Evolutionary conservation across 768 basidiomycete species (phyloP).

Genomic region (Kwoniella mangroviensis): DNA sequence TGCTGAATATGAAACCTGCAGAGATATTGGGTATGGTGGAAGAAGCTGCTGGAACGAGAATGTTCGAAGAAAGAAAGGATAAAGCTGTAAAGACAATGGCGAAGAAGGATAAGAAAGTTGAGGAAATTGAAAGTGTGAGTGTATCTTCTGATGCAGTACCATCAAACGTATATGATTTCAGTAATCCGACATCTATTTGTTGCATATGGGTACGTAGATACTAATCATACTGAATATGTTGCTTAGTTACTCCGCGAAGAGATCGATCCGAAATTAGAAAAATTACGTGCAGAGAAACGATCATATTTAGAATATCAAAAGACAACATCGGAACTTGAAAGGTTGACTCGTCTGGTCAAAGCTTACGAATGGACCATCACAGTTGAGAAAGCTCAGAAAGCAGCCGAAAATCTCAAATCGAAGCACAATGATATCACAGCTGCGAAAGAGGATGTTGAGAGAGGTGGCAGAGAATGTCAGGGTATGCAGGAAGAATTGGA

Average conservation of each 20-base stretch:
- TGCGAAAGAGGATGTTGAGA: constrained; percentile 49
- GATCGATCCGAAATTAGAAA: constrained; percentile 91
- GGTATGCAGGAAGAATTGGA: constrained; percentile 68
- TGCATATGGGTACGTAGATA: no score
- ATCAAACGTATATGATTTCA: no score
- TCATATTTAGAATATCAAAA: constrained; percentile 90
- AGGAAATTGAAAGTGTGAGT: constrained; percentile 73
- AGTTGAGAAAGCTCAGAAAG: constrained; percentile 55
- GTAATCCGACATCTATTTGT: no score
- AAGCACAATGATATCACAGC: constrained; percentile 46
- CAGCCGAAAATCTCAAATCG: constrained; percentile 37
- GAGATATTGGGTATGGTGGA: constrained; percentile 99
- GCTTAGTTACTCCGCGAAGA: constrained; percentile 75
- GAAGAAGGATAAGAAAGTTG: constrained; percentile 95
- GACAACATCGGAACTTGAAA: constrained; percentile 81
- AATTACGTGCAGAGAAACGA: constrained; percentile 84
- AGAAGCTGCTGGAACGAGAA: constrained; percentile 95
- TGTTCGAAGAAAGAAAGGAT: constrained; percentile 98
- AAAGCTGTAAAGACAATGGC: constrained; percentile 94
- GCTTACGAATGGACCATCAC: constrained; percentile 81
- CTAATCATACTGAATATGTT: no score
- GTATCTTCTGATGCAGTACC: background rate
- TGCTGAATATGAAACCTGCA: constrained; percentile 95
- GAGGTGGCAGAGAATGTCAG: constrained; percentile 63
- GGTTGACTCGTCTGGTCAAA: constrained; percentile 75